Percentiles rank a stretch among this genome's conserved stretches.
Conservation (phyloP, 1,139 yeast genomes). For the Oligophagozyma castellii region DNA sequence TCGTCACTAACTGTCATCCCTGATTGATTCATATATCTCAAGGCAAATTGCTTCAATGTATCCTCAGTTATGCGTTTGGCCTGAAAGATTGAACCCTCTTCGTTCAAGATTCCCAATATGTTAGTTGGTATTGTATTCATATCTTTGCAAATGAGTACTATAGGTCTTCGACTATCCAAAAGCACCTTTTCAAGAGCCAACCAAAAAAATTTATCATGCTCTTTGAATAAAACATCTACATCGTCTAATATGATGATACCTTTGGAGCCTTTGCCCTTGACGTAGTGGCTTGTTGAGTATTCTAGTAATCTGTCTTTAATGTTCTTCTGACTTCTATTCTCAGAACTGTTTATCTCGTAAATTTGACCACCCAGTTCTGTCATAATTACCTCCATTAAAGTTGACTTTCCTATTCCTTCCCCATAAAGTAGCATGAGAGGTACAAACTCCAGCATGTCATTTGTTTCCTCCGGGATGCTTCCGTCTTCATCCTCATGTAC, state of each 20-base stretch:
- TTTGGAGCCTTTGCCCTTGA: constrained; percentile 41
- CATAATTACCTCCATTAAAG: constrained; percentile 58
- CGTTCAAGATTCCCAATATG: constrained; percentile 34
- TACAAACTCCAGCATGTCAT: constrained; percentile 28
- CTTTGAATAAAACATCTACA: constrained; percentile 69
- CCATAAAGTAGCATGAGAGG: constrained; percentile 65
- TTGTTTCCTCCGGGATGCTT: constrained; percentile 18
- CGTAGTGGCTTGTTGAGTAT: constrained; percentile 72
- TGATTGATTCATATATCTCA: constrained; percentile 28
- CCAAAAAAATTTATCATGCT: constrained; percentile 72
- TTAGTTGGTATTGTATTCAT: constrained; percentile 38
- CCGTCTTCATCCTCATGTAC: constrained; percentile 19
- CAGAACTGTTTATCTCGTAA: constrained; percentile 69
- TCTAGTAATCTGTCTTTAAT: constrained; percentile 56
- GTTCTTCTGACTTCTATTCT: constrained; percentile 59
- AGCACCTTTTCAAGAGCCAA: constrained; percentile 49
- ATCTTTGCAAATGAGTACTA: constrained; percentile 62
- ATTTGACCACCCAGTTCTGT: constrained; percentile 56
- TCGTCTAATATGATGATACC: constrained; percentile 76
- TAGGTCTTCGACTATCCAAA: constrained; percentile 60
- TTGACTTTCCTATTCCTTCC: constrained; percentile 67
- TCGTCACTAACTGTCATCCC: constrained; percentile 28
- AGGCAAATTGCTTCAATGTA: constrained; percentile 22
- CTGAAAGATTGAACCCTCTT: constrained; percentile 30
- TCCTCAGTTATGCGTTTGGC: constrained; percentile 18